A percentile compares a stretch with the other conserved stretches of the same genome.
These are phyloP conservation scores for Arabidopsis suecica DNA, from an alignment of 345 rosid genomes.

Conservation along the genomic window DNA sequence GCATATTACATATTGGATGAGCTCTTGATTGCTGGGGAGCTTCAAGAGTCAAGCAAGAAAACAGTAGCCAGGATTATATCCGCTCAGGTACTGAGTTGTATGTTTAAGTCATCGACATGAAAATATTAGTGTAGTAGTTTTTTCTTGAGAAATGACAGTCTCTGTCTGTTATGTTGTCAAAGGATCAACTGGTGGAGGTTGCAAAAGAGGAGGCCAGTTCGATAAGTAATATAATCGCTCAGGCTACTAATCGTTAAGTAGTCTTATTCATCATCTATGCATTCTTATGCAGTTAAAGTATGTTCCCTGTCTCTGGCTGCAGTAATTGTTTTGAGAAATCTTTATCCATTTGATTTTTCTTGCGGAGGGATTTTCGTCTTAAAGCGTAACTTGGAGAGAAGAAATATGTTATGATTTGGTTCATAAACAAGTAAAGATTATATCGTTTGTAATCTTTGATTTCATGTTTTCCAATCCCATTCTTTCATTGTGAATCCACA, in stretches of 20 bases:
- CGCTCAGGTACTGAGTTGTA: slow-evolving; percentile 65
- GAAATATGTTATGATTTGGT: not conserved
- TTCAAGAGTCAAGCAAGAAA: slow-evolving; percentile 97
- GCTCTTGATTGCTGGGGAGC: slow-evolving; percentile 90
- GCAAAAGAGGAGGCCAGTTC: slow-evolving; percentile 95
- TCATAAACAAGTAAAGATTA: not conserved
- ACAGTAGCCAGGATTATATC: slow-evolving; percentile 84
- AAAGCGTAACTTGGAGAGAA: not conserved
- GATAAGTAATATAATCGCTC: slow-evolving; percentile 87
- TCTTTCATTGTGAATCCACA: slow-evolving; percentile 21
- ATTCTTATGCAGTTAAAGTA: not conserved
- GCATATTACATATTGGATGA: slow-evolving; percentile 95
- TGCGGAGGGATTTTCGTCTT: not conserved
- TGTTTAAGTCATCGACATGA: not conserved
- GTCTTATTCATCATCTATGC: slow-evolving; percentile 14
- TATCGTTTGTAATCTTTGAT: not conserved
- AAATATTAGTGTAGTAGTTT: not conserved
- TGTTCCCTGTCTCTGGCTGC: not conserved
- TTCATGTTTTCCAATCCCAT: not conserved
- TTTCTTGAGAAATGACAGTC: not conserved
- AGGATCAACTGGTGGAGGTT: slow-evolving; percentile 94
- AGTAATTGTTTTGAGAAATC: not conserved
- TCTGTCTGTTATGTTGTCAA: slow-evolving; percentile 24
- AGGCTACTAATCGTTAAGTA: slow-evolving; percentile 72
- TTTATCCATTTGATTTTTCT: not conserved